Evolutionary conservation across 176 grass and related monocot genomes (phyloP), one percentile per base, ranked within the genome.

Genomic region (Melocanna baccifera): DNA sequence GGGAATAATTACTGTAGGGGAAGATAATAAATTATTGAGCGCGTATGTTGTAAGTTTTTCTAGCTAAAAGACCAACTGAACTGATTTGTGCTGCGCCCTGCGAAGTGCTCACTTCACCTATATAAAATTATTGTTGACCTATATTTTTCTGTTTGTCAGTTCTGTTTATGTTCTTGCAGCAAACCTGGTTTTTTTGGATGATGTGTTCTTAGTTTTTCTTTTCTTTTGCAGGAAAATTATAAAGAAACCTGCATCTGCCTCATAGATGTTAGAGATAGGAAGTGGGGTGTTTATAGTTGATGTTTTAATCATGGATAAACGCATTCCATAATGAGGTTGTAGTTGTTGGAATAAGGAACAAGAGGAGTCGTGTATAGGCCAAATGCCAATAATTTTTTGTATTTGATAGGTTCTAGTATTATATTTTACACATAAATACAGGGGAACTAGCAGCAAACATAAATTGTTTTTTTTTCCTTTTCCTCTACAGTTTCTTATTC

Each of bases 221-320:
- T 28, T 22, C n/a, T 41, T 76, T 46, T 9, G 5, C 65, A 91
- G 87, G 83, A 81, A 69, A 64, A 68, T 78, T 36, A 4, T 34
- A 29, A 66, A 39, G n/a, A 66, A 66, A 2, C 32, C 16, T 77
- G 15, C 13, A 79, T 47, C 43, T 29, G 2, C 15, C 15, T 42
- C 42, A n/a, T 68, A 20, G 20, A 65, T 66, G 18, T 75, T 25
- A 32, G 28, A 62, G 20, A 12, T 73, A 37, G 45, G 61, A 61
- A 83, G 34, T 25, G 26, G 13, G 25, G 10, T 25, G 9, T 41
- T 78, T 12, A 4, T 48, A 10, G 2, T 36, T 26, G 25, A 11
- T 28, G 18, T 65, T 64, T 9, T 16, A 29, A 69, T 19, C 11
- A 70, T 62, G n/a, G 0, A 25, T 32, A 61, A 2, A 2, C 30